Percentiles rank a stretch among this genome's conserved stretches.
Evolutionary conservation across 2,329 filamentous ascomycete species (phyloP).

Genomic region (Raffaelea arxii): DNA sequence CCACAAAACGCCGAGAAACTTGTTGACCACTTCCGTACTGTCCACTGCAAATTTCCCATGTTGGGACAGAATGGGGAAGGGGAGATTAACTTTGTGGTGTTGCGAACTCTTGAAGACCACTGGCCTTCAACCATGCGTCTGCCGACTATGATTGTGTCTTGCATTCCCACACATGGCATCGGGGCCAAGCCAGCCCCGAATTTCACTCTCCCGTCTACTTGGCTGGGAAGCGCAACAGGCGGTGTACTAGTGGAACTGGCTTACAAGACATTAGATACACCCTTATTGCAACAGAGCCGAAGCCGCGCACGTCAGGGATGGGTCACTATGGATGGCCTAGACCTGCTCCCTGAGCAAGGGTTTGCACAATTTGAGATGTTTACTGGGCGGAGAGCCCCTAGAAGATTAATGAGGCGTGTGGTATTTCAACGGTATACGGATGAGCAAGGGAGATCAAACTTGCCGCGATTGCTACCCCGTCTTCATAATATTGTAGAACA

Average conservation of each 20-base stretch:
- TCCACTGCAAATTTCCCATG: background rate
- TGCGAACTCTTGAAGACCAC: slow-evolving; percentile 43
- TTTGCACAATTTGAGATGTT: slow-evolving; percentile 70
- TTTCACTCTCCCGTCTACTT: slow-evolving; percentile 58
- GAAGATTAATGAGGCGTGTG: slow-evolving; percentile 56
- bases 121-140: slow-evolving; percentile 55
- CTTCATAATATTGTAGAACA: background rate
- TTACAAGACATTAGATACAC: slow-evolving; percentile 61
- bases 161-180: slow-evolving; percentile 58
- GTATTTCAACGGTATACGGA: slow-evolving; percentile 9
- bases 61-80: background rate
- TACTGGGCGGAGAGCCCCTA: slow-evolving; percentile 61
- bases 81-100: slow-evolving; percentile 35
- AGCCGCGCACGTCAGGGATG: slow-evolving; percentile 47
- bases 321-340: slow-evolving; percentile 62
- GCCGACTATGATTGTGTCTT: slow-evolving; percentile 65
- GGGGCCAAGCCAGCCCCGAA: slow-evolving; percentile 52
- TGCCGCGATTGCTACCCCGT: background rate
- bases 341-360: slow-evolving; percentile 64
- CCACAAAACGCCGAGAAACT: slow-evolving; percentile 49
- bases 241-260: slow-evolving; percentile 65
- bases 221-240: slow-evolving; percentile 60
- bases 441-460: no score
- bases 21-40: slow-evolving; percentile 53
- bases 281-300: slow-evolving; percentile 54